Evolutionary conservation across 78 protist genomes (phyloP), one percentile per base, ranked within the genome.

Genomic region (Emiliania huxleyi): DNA sequence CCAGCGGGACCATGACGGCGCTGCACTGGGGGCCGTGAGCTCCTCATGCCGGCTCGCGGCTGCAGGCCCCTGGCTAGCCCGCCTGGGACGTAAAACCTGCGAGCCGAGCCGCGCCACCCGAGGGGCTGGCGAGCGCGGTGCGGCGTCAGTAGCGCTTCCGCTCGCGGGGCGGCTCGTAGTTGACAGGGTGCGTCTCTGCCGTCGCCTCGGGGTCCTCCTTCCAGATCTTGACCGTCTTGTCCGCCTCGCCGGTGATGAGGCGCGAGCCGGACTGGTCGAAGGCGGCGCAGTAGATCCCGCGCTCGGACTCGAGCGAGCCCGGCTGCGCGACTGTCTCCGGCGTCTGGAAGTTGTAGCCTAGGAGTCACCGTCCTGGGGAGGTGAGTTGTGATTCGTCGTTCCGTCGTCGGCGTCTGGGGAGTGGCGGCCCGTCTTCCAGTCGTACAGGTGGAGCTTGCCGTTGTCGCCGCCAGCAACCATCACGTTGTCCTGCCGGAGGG

Each of bases 371-470:
- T n/a, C n/a, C n/a, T n/a, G n/a, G n/a, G n/a, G n/a, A n/a, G n/a
- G n/a, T n/a, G n/a, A n/a, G n/a, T n/a, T n/a, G n/a, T n/a, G n/a
- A n/a, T n/a, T n/a, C n/a, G n/a, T n/a, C n/a, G n/a, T n/a, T n/a
- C n/a, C n/a, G n/a, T n/a, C n/a, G n/a, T n/a, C n/a, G n/a, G n/a
- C n/a, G n/a, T n/a, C n/a, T n/a, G n/a, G n/a, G n/a, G n/a, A n/a
- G n/a, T n/a, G n/a, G n/a, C n/a, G n/a, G n/a, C n/a, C n/a, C n/a
- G 98, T 90, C 52, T 92, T 77, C 98, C 98, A 99, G 93, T 99
- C 99, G 98, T 97, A 98, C 69, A 99, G 96, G 52, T 84, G 89
- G 84, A 99, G 33, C 15, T 81, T 46, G 33, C 99, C 99, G 83
- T 97, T 95, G 91, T 98, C 98, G 37, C 92, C 90, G 6, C 77